phyloP scores from a whole-genome alignment of 345 rosid species.

The Gossypium longicalyx region DNA sequence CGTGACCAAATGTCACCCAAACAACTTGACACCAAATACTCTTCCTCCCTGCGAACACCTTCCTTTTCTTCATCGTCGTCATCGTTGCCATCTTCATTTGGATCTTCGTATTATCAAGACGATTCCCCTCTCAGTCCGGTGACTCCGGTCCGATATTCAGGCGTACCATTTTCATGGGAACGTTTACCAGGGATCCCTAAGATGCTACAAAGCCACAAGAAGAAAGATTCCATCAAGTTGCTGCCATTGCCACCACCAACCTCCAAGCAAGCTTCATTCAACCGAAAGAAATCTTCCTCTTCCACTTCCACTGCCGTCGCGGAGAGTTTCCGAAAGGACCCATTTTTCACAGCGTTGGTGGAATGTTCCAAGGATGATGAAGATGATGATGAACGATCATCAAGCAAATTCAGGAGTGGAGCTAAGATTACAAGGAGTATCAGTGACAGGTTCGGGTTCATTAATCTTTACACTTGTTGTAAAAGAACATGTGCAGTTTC shows the following conservation, averaged over 20 bases:
- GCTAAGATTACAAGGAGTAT: slow-evolving; percentile 34
- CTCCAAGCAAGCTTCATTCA: slow-evolving; percentile 17
- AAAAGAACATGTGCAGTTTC: slow-evolving; percentile 58
- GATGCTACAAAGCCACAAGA: slow-evolving; percentile 31
- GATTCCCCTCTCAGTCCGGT: slow-evolving; percentile 49
- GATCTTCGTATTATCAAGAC: slow-evolving; percentile 17
- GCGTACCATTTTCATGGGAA: slow-evolving; percentile 95
- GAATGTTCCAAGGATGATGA: slow-evolving; percentile 47
- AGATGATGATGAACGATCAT: neutral
- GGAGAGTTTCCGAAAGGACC: slow-evolving; percentile 41
- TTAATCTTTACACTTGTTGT: slow-evolving; percentile 60
- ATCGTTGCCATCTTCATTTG: slow-evolving; percentile 23
- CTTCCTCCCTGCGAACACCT: slow-evolving; percentile 23
- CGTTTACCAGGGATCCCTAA: slow-evolving; percentile 83
- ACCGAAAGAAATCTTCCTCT: slow-evolving; percentile 23
- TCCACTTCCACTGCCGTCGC: neutral
- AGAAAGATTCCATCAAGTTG: slow-evolving; percentile 30
- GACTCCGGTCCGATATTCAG: slow-evolving; percentile 53
- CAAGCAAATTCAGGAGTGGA: slow-evolving; percentile 16
- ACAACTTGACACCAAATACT: neutral
- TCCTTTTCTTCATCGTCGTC: slow-evolving; percentile 37
- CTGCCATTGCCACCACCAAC: slow-evolving; percentile 65
- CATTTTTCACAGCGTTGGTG: slow-evolving; percentile 25
- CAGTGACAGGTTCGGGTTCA: slow-evolving; percentile 56
- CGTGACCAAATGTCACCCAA: slow-evolving; percentile 18